Evolutionary conservation across 306 rosid species (phyloP), one percentile per base, ranked within the genome.

Genomic region (Lagenaria siceraria): DNA sequence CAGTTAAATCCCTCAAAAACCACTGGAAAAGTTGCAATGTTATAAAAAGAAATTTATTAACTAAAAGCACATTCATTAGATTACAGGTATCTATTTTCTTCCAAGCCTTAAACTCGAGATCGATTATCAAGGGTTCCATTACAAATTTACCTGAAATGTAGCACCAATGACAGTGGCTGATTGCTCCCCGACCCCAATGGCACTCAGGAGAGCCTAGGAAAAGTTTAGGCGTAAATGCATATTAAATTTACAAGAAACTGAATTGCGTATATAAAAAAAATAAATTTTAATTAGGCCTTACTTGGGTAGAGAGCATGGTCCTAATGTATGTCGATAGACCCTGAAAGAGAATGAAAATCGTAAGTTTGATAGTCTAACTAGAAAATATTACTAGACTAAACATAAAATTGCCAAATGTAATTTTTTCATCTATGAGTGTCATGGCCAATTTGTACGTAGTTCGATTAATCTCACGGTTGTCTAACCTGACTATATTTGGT

Each of bases 261-360:
- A 77, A 46, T 35, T 29, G 40, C 62, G 31, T 51, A 19, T 63
- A 4, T 13, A 17, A 18, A 48, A 15, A 2, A 51, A 19, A 75
- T 6, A 51, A 5, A 49, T 29, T 43, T 36, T 33, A 60, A 17
- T 12, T 33, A 13, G 52, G 62, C 25, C 88, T 85, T 87, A 92
- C 98, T 87, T 95, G 98, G 70, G 97, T 95, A 51, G 97, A 95
- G 84, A 95, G 97, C 98, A 95, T 95, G 78, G 93, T 92, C 88
- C 98, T 84, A 51, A 89, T 88, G 85, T 95, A 95, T 5, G 98
- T 95, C 25, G 97, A 95, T 64, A 95, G 92, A 21, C 98, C 98
- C 97, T 95, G 77, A 55, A 77, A 77, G 36, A 42, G 70, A 7
- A 65, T 36, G 27, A 60, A 61, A 84, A 22, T 61, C 73, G 74